Base-by-base conservation (phyloP, 169 alveolate genomes). In the Sarcocystis neurona region DNA sequence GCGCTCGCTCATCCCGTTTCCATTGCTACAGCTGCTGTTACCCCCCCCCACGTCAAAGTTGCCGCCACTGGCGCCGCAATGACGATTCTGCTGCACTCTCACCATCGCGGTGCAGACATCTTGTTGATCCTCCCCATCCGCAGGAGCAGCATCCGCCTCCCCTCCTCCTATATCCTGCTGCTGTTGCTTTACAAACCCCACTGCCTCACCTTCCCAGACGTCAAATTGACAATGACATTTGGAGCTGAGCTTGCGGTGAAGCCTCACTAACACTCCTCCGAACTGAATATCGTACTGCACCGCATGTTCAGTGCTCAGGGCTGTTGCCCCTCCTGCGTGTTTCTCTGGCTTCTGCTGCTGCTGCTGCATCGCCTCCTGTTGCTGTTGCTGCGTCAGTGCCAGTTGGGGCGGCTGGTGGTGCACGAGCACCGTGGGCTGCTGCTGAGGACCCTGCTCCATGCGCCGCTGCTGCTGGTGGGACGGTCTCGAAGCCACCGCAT, bases 121-220 rank as follows among this genome's bases (percentile, higher is more conserved):
- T n/a, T n/a, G n/a, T n/a, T n/a, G n/a, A n/a, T n/a, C n/a, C n/a
- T n/a, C n/a, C n/a, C n/a, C n/a, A n/a, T n/a, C n/a, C n/a, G n/a
- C n/a, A n/a, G n/a, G n/a, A 10, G 82, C 82, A 39, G 53, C 82
- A 0, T 37, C 48, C 4, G 3, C 82, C 20, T 72, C 56, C n/a
- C n/a, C n/a, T n/a, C n/a, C n/a, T n/a, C n/a, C n/a, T n/a, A n/a
- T n/a, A n/a, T n/a, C n/a, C n/a, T n/a, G n/a, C n/a, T n/a, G n/a
- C n/a, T n/a, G n/a, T 37, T 34, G 39, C 0, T 32, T 50, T 10
- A 46, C 89, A 2, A 85, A 72, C 30, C 90, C 90, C 66, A 85
- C 84, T 27, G 92, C 92, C 56, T 89, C 92, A 34, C 87, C 92
- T 66, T 89, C 92, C 92, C 92, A 89, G n/a, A 89, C 92, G 50